These are phyloP conservation scores for Chlamydomonas sp. DNA, from an alignment of 139 green algal species.

Conservation along the genomic window DNA sequence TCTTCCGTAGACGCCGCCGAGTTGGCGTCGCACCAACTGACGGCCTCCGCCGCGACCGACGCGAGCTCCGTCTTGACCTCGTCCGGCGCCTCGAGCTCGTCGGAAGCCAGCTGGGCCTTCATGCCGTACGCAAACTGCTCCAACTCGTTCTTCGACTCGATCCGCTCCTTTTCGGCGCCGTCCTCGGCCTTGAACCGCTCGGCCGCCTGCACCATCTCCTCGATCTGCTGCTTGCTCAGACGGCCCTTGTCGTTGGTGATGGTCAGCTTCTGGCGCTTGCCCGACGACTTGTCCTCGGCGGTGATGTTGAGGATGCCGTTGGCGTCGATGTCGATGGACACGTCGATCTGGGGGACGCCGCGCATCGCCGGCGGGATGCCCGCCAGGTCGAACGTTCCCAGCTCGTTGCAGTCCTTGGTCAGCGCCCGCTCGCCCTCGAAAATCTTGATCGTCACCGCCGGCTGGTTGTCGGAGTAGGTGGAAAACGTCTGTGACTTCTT, in stretches of 20 bases:
- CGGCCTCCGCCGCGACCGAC: neutral
- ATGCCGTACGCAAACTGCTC: neutral
- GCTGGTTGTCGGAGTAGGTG: slow-evolving; percentile 8
- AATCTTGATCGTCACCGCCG: slow-evolving; percentile 40
- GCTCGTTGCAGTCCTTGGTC: slow-evolving; percentile 91
- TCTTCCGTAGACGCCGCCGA: neutral
- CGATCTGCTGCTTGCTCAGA: slow-evolving; percentile 77
- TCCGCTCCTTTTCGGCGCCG: neutral
- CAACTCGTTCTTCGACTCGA: neutral
- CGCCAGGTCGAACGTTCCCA: slow-evolving; percentile 88
- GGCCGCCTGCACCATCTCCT: slow-evolving; percentile 80
- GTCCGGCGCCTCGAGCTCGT: neutral
- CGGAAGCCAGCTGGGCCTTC: neutral
- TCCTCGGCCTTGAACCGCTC: slow-evolving; percentile 69
- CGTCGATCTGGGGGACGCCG: slow-evolving; percentile 83
- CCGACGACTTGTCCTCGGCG: slow-evolving; percentile 88
- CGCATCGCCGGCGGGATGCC: slow-evolving; percentile 84
- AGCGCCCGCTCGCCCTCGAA: slow-evolving; percentile 91
- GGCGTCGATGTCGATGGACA: slow-evolving; percentile 95
- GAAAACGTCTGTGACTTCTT: slow-evolving; percentile 78
- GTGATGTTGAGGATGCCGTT: too few species aligned
- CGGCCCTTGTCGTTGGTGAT: slow-evolving; percentile 62
- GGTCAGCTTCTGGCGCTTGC: slow-evolving; percentile 86
- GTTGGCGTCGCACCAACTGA: neutral
- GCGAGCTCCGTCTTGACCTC: neutral